Evolutionary conservation across 805 yeast species (phyloP).

Genomic region (Lachancea kluyveri): DNA sequence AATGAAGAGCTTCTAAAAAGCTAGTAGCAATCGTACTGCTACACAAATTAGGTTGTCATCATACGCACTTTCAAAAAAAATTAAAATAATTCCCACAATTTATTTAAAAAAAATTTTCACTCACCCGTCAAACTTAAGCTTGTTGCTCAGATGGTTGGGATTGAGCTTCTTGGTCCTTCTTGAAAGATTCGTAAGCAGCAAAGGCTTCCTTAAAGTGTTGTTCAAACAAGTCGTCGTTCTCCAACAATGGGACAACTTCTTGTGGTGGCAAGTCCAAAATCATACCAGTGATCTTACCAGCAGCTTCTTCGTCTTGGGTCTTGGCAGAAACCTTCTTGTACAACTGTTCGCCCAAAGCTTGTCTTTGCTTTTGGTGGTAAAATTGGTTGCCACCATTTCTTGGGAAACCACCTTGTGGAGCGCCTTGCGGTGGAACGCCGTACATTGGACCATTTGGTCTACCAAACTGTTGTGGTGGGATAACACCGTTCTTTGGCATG

Average conservation of each 20-base stretch:
- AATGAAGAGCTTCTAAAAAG: too few species aligned
- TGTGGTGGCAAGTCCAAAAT: conserved; percentile 89
- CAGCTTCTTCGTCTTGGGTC: conserved; percentile 88
- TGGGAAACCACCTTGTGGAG: conserved; percentile 50
- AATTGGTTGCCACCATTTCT: conserved; percentile 33
- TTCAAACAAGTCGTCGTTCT: conserved; percentile 84
- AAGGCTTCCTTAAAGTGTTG: conserved; percentile 91
- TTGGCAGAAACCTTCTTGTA: conserved; percentile 87
- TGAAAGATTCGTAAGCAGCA: conserved; percentile 88
- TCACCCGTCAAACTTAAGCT: too few species aligned
- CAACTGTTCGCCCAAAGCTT: conserved; percentile 94
- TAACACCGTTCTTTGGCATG: conserved; percentile 45
- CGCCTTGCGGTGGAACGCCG: conserved; percentile 74
- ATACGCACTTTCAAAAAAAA: too few species aligned
- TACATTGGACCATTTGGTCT: conserved; percentile 79
- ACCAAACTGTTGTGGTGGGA: conserved; percentile 56
- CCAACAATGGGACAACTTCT: conserved; percentile 83
- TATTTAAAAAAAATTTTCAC: conserved; percentile 8
- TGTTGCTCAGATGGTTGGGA: conserved; percentile 9
- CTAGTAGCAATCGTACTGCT: too few species aligned
- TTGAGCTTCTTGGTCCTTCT: conserved; percentile 42
- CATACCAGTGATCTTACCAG: conserved; percentile 99
- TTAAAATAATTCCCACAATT: conserved; percentile 9
- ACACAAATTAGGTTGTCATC: too few species aligned
- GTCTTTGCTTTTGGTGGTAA: conserved; percentile 87